These are phyloP conservation scores for Cyberlindnera meyerae DNA, from an alignment of 805 yeast species.

Conservation along the genomic window DNA sequence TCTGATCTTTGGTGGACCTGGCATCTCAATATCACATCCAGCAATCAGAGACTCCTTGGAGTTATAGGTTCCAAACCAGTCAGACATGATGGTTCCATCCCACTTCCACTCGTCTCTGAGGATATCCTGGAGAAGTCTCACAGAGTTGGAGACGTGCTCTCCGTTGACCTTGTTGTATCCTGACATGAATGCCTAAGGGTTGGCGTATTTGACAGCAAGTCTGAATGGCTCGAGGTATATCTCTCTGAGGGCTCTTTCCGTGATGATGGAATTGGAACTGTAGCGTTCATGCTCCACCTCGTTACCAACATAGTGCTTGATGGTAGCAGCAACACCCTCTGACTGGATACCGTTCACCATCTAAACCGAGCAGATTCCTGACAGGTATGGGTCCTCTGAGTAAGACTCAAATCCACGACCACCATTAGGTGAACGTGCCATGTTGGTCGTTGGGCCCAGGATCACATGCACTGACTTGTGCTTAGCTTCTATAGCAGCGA, in stretches of 20 bases:
- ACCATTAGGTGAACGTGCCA: conserved; percentile 51
- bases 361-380: conserved; percentile 41
- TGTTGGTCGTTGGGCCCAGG: conserved; percentile 47
- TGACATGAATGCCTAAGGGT: conserved; percentile 55
- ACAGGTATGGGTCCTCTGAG: conserved; percentile 52
- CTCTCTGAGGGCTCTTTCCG: conserved; percentile 60
- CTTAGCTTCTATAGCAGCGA: conserved; percentile 51
- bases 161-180: conserved; percentile 62
- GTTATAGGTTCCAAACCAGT: conserved; percentile 58
- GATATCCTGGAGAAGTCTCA: conserved; percentile 38
- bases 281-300: conserved; percentile 55
- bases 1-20: conserved; percentile 53
- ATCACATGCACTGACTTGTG: conserved; percentile 47
- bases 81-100: conserved; percentile 54
- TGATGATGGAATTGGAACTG: conserved; percentile 41
- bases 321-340: conserved; percentile 44
- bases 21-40: conserved; percentile 64
- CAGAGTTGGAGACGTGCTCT: conserved; percentile 45
- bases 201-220: conserved; percentile 46
- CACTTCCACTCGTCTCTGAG: conserved; percentile 53
- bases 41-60: conserved; percentile 41
- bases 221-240: conserved; percentile 60
- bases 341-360: conserved; percentile 51
- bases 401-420: conserved; percentile 63
- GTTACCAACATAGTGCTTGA: conserved; percentile 60